phyloP scores from a whole-genome alignment of 2,329 filamentous ascomycete genomes.

The Aaosphaeria pasadenensis region DNA sequence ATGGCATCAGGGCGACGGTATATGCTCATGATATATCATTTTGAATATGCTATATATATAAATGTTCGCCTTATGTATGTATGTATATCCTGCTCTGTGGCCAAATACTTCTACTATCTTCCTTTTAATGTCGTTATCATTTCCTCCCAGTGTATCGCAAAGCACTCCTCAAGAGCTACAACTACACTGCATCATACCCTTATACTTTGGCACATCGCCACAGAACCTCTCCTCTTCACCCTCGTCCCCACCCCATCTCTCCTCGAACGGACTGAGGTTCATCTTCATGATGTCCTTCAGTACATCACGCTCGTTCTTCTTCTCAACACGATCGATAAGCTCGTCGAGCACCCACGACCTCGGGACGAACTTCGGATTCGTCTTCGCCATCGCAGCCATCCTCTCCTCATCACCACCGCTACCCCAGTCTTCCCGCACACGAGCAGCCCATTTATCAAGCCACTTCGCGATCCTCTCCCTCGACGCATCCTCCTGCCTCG shows the following conservation, averaged over 20 bases:
- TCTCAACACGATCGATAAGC: slow-evolving; percentile 84
- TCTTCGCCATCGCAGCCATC: slow-evolving; percentile 70
- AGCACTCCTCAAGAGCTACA: slow-evolving; percentile 63
- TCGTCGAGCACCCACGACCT: slow-evolving; percentile 92
- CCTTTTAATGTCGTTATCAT: no score
- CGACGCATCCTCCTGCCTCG: slow-evolving; percentile 57
- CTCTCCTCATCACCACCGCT: slow-evolving; percentile 59
- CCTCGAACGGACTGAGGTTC: slow-evolving; percentile 79
- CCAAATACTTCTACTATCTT: background rate
- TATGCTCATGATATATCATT: background rate
- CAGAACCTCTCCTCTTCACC: slow-evolving; percentile 80
- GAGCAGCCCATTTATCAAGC: slow-evolving; percentile 73
- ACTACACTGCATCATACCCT: slow-evolving; percentile 86
- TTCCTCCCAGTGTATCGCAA: background rate
- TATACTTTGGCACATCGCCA: slow-evolving; percentile 75
- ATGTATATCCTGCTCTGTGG: background rate
- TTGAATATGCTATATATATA: background rate
- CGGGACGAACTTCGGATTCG: slow-evolving; percentile 91
- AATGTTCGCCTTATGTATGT: background rate
- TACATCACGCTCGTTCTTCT: slow-evolving; percentile 75
- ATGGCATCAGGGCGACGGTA: no score
- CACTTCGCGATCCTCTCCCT: slow-evolving; percentile 69
- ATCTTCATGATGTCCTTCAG: slow-evolving; percentile 77
- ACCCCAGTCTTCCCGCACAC: slow-evolving; percentile 75
- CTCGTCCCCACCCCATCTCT: slow-evolving; percentile 65